Evolutionary conservation across 257 asterid species (phyloP).

Genomic region (Gynochthodes officinalis): DNA sequence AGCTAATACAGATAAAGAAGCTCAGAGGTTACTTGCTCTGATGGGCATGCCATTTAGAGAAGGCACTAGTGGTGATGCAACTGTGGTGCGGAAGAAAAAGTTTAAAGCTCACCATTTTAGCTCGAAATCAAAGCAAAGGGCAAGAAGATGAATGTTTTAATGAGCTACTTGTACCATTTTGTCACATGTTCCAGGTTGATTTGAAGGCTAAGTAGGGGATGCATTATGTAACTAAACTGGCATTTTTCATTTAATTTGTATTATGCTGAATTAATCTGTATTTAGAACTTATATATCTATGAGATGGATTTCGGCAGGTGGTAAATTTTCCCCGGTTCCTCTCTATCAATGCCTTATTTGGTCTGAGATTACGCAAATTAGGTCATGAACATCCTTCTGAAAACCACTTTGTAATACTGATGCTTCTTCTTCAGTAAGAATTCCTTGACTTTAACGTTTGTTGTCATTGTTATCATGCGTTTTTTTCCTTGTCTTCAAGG

Average conservation of each 20-base stretch:
- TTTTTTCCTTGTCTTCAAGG: neutral
- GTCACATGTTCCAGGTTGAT: neutral
- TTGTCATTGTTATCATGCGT: neutral
- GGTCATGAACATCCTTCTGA: conserved; percentile 4
- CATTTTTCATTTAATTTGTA: neutral
- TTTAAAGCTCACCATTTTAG: conserved; percentile 86
- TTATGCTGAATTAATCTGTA: neutral
- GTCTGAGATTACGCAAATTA: neutral
- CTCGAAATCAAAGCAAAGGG: conserved; percentile 64
- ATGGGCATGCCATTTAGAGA: conserved; percentile 97
- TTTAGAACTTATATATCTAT: neutral
- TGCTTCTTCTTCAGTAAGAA: neutral
- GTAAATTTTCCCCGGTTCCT: neutral
- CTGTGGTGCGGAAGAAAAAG: conserved; percentile 66
- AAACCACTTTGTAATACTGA: conserved; percentile 3
- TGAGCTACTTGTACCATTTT: neutral
- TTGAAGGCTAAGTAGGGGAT: neutral
- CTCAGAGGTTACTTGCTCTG: conserved; percentile 65
- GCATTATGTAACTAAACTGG: neutral
- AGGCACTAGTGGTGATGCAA: conserved; percentile 39
- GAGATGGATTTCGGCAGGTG: neutral
- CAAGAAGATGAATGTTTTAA: conserved; percentile 30
- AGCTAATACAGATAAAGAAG: conserved; percentile 82
- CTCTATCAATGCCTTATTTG: neutral
- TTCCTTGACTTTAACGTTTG: neutral